A percentile compares a stretch with the other conserved stretches of the same genome.
These are phyloP conservation scores for Camelina neglecta DNA, from an alignment of 345 rosid species.

Conservation along the genomic window DNA sequence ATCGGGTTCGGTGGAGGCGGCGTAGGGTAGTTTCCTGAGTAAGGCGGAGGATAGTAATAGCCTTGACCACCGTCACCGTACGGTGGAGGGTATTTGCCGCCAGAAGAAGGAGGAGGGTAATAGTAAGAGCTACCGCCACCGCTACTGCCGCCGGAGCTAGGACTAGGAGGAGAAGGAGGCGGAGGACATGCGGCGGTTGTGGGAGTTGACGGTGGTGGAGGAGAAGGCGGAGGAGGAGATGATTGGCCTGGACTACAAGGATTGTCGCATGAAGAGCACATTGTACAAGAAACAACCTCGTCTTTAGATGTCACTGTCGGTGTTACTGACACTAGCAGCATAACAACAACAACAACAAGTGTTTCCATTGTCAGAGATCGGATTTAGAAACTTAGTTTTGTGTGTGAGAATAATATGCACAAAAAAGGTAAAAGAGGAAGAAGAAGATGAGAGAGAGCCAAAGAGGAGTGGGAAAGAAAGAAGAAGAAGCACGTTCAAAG, in stretches of 20 bases:
- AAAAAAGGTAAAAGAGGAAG: slow-evolving; percentile 6
- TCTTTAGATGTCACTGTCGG: slow-evolving; percentile 45
- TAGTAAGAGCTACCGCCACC: slow-evolving; percentile 48
- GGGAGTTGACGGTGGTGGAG: slow-evolving; percentile 52
- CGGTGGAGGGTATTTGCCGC: slow-evolving; percentile 52
- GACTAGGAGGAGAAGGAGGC: slow-evolving; percentile 73
- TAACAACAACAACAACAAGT: slow-evolving; percentile 28
- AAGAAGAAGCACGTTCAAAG: slow-evolving; percentile 27
- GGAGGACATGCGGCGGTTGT: slow-evolving; percentile 58
- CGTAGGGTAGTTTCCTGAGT: slow-evolving; percentile 52
- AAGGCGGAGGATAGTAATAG: slow-evolving; percentile 69
- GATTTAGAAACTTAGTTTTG: background rate
- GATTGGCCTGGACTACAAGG: slow-evolving; percentile 58
- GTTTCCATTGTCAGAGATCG: slow-evolving; percentile 39
- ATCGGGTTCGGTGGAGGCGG: slow-evolving; percentile 97
- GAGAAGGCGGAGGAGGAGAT: slow-evolving; percentile 53
- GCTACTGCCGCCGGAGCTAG: slow-evolving; percentile 49
- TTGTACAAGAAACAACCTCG: slow-evolving; percentile 76
- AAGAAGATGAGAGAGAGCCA: background rate
- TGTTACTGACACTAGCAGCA: slow-evolving; percentile 30
- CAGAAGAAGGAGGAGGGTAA: slow-evolving; percentile 68
- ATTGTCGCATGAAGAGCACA: slow-evolving; percentile 82
- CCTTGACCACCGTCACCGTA: slow-evolving; percentile 52
- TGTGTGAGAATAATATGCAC: background rate
- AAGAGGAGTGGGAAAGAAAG: slow-evolving; percentile 8